Percentiles rank a stretch among this genome's conserved stretches.
Evolutionary conservation across 1,284 basidiomycete genomes (phyloP).

Genomic region (Singerocomus rubriflavus): DNA sequence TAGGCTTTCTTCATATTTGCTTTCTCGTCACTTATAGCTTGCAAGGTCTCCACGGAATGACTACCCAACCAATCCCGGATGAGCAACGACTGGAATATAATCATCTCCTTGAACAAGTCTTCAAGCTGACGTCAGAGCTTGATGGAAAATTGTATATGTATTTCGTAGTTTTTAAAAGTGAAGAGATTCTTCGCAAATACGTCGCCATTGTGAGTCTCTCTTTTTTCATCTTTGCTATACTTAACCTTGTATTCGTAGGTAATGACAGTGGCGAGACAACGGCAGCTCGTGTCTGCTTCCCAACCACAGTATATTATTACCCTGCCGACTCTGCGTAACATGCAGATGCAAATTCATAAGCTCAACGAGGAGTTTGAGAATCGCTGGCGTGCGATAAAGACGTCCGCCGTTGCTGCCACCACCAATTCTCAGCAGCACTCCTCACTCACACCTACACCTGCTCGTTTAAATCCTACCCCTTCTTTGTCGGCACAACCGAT

Average conservation of each 20-base stretch:
- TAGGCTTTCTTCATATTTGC: conserved; percentile 24
- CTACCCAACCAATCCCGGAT: conserved; percentile 41
- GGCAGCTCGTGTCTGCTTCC: conserved; percentile 40
- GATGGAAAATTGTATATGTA: conserved; percentile 50
- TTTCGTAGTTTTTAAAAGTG: conserved; percentile 42
- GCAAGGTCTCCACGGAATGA: conserved; percentile 27
- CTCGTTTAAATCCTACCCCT: conserved; percentile 13
- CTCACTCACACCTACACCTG: neutral
- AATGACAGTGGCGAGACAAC: conserved; percentile 50
- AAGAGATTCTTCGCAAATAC: conserved; percentile 45
- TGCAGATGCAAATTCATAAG: conserved; percentile 45
- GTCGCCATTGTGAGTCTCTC: conserved; percentile 50
- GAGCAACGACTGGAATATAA: conserved; percentile 54
- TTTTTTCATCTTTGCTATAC: conserved; percentile 10
- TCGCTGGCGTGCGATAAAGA: conserved; percentile 25
- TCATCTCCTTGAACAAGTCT: conserved; percentile 45
- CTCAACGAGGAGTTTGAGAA: conserved; percentile 40
- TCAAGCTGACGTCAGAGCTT: conserved; percentile 43
- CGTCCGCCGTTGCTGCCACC: conserved; percentile 3
- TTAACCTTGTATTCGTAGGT: conserved; percentile 38
- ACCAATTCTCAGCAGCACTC: conserved; percentile 15
- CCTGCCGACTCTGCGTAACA: conserved; percentile 42
- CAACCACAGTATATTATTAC: conserved; percentile 52
- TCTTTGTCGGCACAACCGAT: conserved; percentile 12
- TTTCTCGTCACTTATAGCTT: conserved; percentile 14